Percentiles rank a stretch among this genome's conserved stretches.
phyloP scores from a whole-genome alignment of 1,284 basidiomycete species.

The Gymnopus androsaceus region DNA sequence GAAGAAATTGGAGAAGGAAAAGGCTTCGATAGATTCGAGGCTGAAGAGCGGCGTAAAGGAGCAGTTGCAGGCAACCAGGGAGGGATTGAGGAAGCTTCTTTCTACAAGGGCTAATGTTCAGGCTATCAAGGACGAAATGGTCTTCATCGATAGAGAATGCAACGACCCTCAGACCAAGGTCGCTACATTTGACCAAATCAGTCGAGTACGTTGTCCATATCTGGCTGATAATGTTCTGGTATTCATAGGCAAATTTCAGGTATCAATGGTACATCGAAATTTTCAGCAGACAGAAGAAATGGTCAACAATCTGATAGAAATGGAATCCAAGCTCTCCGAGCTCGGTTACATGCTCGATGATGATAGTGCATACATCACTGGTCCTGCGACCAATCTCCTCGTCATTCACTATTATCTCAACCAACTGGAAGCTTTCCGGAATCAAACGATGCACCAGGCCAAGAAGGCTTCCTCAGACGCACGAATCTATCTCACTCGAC shows the following conservation, averaged over 20 bases:
- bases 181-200: constrained; percentile 89
- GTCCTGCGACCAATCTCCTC: constrained; percentile 86
- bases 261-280: constrained; percentile 94
- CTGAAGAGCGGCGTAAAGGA: constrained; percentile 93
- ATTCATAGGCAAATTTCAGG: constrained; percentile 45
- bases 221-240: constrained; percentile 1
- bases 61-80: constrained; percentile 89
- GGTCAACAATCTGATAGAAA: constrained; percentile 88
- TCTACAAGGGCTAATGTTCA: constrained; percentile 84
- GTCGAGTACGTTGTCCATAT: constrained; percentile 63
- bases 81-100: constrained; percentile 86
- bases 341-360: constrained; percentile 78
- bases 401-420: constrained; percentile 88
- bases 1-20: constrained; percentile 96
- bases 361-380: constrained; percentile 75
- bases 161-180: constrained; percentile 73
- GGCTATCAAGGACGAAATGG: constrained; percentile 91
- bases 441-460: constrained; percentile 90
- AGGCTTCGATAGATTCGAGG: constrained; percentile 91
- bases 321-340: constrained; percentile 82
- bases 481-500: constrained; percentile 68
- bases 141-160: constrained; percentile 79
- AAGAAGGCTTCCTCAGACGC: constrained; percentile 79
- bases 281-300: constrained; percentile 95
- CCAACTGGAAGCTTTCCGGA: constrained; percentile 91